A percentile compares a stretch with the other conserved stretches of the same genome.
These are phyloP conservation scores for Kwoniella sp. DNA, from an alignment of 768 basidiomycete species.

Conservation along the genomic window DNA sequence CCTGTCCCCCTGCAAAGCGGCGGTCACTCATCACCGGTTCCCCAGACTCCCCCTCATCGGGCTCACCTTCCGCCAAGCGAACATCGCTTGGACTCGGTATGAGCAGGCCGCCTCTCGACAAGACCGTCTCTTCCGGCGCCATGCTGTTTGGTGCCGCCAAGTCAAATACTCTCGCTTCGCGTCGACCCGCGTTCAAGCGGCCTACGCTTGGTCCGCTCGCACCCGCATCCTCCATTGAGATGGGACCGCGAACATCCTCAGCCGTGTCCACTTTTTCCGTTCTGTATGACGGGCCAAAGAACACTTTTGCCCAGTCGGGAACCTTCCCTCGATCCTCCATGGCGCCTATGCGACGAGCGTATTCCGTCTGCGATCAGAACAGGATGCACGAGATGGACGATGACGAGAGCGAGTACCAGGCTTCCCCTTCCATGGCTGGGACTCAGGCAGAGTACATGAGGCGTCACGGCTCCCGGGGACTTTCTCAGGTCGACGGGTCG, in stretches of 20 bases:
- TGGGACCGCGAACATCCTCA: conserved; percentile 16
- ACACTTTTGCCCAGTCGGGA: conserved; percentile 13
- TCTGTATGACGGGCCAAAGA: conserved; percentile 26
- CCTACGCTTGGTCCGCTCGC: conserved; percentile 36
- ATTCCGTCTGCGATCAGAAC: conserved; percentile 47
- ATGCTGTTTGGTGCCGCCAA: conserved; percentile 33
- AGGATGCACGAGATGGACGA: conserved; percentile 32
- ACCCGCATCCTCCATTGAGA: neutral
- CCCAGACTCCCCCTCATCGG: conserved; percentile 38
- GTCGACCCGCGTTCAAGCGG: conserved; percentile 40
- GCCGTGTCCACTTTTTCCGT: conserved; percentile 40
- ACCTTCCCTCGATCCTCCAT: conserved; percentile 30
- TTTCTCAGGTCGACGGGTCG: conserved; percentile 30
- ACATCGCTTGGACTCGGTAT: conserved; percentile 26
- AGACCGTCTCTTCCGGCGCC: conserved; percentile 33
- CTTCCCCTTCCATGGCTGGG: conserved; percentile 30
- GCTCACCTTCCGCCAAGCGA: conserved; percentile 43
- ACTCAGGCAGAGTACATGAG: conserved; percentile 31
- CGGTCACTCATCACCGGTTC: conserved; percentile 37
- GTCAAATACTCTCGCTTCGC: conserved; percentile 21
- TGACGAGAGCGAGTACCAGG: conserved; percentile 37
- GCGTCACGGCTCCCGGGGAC: conserved; percentile 21
- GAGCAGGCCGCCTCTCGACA: conserved; percentile 23
- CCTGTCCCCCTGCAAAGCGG: conserved; percentile 26
- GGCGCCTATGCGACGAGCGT: conserved; percentile 46